phyloP scores from a whole-genome alignment of 768 basidiomycete species.

The Termitomyces sp. region DNA sequence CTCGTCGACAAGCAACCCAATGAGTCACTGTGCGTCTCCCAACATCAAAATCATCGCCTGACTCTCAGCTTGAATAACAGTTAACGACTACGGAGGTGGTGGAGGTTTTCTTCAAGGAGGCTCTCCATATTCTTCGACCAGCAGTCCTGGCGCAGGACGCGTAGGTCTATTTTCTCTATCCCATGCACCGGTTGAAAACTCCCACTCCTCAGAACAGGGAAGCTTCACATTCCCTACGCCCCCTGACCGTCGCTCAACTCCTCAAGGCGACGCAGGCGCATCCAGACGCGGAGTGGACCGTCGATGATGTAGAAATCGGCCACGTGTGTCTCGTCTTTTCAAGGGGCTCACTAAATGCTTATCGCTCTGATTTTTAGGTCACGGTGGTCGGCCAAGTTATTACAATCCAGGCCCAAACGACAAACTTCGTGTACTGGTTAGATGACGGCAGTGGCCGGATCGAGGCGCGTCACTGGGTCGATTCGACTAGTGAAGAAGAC shows the following conservation, averaged over 20 bases:
- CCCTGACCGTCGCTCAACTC: constrained; percentile 78
- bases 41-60: constrained; percentile 8
- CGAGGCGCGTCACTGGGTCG: constrained; percentile 83
- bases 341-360: background rate
- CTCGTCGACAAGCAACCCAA: constrained; percentile 17
- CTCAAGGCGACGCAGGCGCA: constrained; percentile 77
- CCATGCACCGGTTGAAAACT: background rate
- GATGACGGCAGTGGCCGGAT: constrained; percentile 85
- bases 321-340: constrained; percentile 49
- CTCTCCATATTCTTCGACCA: constrained; percentile 56
- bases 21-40: constrained; percentile 45
- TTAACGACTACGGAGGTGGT: constrained; percentile 44
- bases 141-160: constrained; percentile 60
- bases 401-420: constrained; percentile 66
- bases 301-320: constrained; percentile 79
- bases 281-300: constrained; percentile 83
- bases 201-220: constrained; percentile 31
- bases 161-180: constrained; percentile 23
- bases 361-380: constrained; percentile 41
- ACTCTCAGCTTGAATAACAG: constrained; percentile 18
- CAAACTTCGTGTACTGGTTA: constrained; percentile 76
- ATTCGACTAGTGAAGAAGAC: constrained; percentile 58
- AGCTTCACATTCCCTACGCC: constrained; percentile 47
- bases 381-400: constrained; percentile 74
- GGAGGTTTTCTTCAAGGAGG: constrained; percentile 61